phyloP scores from a whole-genome alignment of 176 grass and related monocot species.

The Rhynchospora tenuis region DNA sequence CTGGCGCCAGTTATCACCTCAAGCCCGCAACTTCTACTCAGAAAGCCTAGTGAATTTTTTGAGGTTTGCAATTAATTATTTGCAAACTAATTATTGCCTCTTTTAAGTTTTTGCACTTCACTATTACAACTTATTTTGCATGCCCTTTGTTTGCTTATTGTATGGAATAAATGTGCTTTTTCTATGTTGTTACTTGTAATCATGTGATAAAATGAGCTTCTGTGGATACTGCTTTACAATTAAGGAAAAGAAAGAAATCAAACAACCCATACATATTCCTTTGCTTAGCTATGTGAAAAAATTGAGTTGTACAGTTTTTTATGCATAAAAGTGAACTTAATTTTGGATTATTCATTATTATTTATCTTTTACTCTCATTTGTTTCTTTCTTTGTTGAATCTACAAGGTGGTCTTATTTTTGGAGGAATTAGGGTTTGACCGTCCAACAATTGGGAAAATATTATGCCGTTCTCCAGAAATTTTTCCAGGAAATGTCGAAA shows the following conservation, averaged over 20 bases:
- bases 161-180: neutral
- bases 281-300: neutral
- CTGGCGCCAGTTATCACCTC: slow-evolving; percentile 67
- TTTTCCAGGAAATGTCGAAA: slow-evolving; percentile 64
- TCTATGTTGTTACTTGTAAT: neutral
- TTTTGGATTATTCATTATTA: neutral
- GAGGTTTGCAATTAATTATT: slow-evolving; percentile 36
- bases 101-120: neutral
- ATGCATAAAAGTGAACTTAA: neutral
- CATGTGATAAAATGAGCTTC: neutral
- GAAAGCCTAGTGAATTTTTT: slow-evolving; percentile 62
- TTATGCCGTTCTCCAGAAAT: slow-evolving; percentile 68
- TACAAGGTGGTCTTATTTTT: slow-evolving; percentile 55
- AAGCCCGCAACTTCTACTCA: slow-evolving; percentile 84
- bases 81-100: neutral
- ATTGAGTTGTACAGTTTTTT: neutral
- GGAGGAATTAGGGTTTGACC: slow-evolving; percentile 55
- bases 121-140: neutral
- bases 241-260: slow-evolving; percentile 1
- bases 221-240: slow-evolving; percentile 7
- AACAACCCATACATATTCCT: neutral
- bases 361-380: neutral
- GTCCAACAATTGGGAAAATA: slow-evolving; percentile 43
- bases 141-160: neutral
- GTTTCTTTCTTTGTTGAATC: slow-evolving; percentile 10